phyloP scores from a whole-genome alignment of 2,329 filamentous ascomycete genomes.

The Aspergillus oerlinghausenensis region DNA sequence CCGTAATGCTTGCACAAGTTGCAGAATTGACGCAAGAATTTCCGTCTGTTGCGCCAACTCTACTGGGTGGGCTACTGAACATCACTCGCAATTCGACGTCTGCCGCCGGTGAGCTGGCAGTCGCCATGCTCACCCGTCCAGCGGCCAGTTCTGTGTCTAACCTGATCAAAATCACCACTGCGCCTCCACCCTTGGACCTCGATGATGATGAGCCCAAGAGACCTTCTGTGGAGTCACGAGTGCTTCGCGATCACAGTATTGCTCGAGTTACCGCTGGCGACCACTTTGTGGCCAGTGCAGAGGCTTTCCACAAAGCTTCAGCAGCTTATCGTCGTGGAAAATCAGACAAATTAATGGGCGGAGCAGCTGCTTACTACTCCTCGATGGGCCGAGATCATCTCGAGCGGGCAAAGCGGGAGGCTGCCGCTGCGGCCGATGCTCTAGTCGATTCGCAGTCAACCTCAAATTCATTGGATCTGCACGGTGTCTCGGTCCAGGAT shows the following conservation, averaged over 20 bases:
- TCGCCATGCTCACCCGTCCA: constrained; percentile 45
- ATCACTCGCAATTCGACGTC: constrained; percentile 55
- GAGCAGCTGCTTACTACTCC: constrained; percentile 71
- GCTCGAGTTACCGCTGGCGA: constrained; percentile 38
- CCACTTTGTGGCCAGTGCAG: constrained; percentile 44
- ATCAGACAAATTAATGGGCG: constrained; percentile 69
- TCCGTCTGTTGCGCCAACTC: constrained; percentile 44
- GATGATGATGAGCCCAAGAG: constrained; percentile 19
- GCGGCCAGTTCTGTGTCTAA: constrained; percentile 26
- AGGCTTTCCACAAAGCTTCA: constrained; percentile 55
- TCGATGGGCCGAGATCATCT: constrained; percentile 64
- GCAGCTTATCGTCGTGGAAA: constrained; percentile 57
- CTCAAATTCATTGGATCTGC: constrained; percentile 64
- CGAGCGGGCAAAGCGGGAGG: constrained; percentile 53
- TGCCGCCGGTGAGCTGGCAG: constrained; percentile 57
- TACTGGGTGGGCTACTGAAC: constrained; percentile 51
- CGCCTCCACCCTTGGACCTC: constrained; percentile 17
- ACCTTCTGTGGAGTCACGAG: constrained; percentile 3
- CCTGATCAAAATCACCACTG: constrained; percentile 42
- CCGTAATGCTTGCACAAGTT: constrained; percentile 45
- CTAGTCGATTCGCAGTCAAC: constrained; percentile 66
- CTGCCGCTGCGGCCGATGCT: constrained; percentile 63
- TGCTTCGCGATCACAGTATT: constrained; percentile 19
- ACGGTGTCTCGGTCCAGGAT: constrained; percentile 76
- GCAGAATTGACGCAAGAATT: constrained; percentile 54